These are phyloP conservation scores for Sporothrix sp. DNA, from an alignment of 2,329 filamentous ascomycete genomes.

Conservation along the genomic window DNA sequence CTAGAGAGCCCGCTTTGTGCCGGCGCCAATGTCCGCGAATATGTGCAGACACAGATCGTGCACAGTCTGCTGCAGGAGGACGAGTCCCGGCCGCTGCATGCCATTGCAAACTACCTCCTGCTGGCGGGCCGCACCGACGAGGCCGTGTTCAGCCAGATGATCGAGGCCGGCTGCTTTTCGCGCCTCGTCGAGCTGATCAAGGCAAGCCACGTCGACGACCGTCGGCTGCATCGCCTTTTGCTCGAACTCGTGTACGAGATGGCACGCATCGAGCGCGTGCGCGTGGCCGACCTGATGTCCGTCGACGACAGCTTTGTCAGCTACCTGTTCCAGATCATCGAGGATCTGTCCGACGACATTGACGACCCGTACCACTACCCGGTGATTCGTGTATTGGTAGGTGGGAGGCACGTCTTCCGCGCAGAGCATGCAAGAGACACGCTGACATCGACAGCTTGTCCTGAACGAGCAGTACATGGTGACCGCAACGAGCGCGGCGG, in stretches of 20 bases:
- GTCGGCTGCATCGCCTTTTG: conserved; percentile 66
- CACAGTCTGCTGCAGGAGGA: conserved; percentile 89
- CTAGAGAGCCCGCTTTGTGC: conserved; percentile 66
- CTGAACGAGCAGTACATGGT: conserved; percentile 99
- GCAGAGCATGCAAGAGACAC: not conserved
- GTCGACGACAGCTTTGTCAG: conserved; percentile 74
- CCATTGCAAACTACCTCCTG: conserved; percentile 74
- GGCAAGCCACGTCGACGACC: conserved; percentile 53
- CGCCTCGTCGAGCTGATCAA: conserved; percentile 75
- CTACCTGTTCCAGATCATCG: conserved; percentile 78
- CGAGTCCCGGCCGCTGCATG: conserved; percentile 66
- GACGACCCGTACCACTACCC: conserved; percentile 94
- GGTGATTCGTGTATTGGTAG: conserved; percentile 81
- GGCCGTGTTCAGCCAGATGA: conserved; percentile 74
- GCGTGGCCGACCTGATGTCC: conserved; percentile 63
- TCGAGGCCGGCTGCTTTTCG: conserved; percentile 72
- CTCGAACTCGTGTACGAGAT: conserved; percentile 93
- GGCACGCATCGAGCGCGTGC: conserved; percentile 79
- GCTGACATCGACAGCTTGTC: conserved; percentile 54
- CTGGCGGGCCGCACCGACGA: conserved; percentile 78
- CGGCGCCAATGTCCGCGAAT: conserved; percentile 54
- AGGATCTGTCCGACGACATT: conserved; percentile 74
- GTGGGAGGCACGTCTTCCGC: too few relatives aligned
- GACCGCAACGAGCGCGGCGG: conserved; percentile 45
- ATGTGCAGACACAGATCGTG: conserved; percentile 86